phyloP scores from a whole-genome alignment of 2,329 filamentous ascomycete species.

The Pseudogymnoascus sp. region DNA sequence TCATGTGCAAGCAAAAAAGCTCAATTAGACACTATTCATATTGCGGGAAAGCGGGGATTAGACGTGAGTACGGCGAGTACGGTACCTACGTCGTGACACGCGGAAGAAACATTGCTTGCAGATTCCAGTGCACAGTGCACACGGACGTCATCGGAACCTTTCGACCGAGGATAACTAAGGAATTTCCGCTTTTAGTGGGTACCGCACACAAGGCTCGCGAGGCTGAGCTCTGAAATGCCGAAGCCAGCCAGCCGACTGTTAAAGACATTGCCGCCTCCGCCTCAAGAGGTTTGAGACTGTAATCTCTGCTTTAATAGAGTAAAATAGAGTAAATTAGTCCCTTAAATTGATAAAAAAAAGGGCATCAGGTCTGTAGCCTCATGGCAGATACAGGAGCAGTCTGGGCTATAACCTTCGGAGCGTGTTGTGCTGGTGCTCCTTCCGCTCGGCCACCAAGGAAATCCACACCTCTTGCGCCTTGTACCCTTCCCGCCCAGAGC shows the following conservation, averaged over 20 bases:
- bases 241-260: slow-evolving; percentile 2
- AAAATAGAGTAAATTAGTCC: neutral
- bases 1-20: neutral
- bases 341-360: neutral
- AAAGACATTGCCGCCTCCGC: neutral
- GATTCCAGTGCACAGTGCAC: neutral
- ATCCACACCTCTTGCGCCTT: neutral
- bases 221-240: slow-evolving; percentile 5
- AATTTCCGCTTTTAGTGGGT: slow-evolving; percentile 8
- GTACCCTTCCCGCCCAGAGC: slow-evolving; percentile 5
- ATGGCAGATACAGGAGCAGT: neutral
- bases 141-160: slow-evolving; percentile 7
- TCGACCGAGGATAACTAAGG: slow-evolving; percentile 6
- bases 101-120: neutral
- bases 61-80: neutral
- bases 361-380: neutral
- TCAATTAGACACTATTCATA: slow-evolving; percentile 4
- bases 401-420: neutral
- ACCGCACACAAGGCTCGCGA: slow-evolving; percentile 6
- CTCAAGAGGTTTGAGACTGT: neutral
- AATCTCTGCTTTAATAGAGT: neutral
- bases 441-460: neutral
- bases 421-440: neutral
- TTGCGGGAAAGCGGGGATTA: slow-evolving; percentile 5
- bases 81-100: neutral